Conservation (phyloP, 73 alveolate genomes). For the Tetrahymena borealis region DNA sequence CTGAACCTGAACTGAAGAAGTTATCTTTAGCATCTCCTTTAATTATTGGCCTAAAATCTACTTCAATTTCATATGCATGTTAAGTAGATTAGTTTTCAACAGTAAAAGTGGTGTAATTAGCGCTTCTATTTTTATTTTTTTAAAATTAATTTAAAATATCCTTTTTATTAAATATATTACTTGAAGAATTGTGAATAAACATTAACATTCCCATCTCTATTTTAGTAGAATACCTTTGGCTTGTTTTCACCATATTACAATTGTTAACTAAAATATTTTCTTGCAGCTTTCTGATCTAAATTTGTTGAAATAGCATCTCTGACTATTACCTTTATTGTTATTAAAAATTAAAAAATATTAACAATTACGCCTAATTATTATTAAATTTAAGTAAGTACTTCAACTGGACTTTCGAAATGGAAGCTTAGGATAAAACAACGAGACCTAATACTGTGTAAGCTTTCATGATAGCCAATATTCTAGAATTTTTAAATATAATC, state of each 20-base stretch:
- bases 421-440: constrained; percentile 85
- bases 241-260: too few species aligned
- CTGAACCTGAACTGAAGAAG: neutral
- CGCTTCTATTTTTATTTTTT: neutral
- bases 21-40: neutral
- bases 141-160: neutral
- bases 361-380: too few species aligned
- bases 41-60: too few species aligned
- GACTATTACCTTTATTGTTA: constrained; percentile 80
- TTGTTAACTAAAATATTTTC: too few species aligned
- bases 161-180: neutral
- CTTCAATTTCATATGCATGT: neutral
- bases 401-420: constrained; percentile 41
- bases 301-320: constrained; percentile 91
- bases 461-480: constrained; percentile 89
- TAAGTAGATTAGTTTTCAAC: neutral
- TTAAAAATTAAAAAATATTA: too few species aligned
- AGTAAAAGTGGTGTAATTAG: neutral
- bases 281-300: constrained; percentile 67
- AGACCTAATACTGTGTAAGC: constrained; percentile 76
- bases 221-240: too few species aligned
- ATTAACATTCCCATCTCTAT: too few species aligned
- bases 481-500: constrained; percentile 77
- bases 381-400: neutral
- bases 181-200: neutral